A percentile compares a stretch with the other conserved stretches of the same genome.
phyloP scores from a whole-genome alignment of 805 yeast species.

The Kluyveromyces wickerhamii region DNA sequence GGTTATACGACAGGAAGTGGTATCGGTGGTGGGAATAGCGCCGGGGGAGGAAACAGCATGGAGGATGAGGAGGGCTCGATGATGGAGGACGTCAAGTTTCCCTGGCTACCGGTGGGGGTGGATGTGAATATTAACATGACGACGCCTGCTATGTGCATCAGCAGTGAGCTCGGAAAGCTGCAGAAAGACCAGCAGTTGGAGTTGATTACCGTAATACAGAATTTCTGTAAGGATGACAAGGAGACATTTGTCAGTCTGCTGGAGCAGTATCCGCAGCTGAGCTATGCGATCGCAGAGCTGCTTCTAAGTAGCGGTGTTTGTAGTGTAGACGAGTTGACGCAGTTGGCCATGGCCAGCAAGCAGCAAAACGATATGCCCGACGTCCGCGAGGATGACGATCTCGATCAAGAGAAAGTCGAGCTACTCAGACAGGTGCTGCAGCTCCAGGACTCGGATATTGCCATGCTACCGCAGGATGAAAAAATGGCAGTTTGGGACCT shows the following conservation, averaged over 20 bases:
- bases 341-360: slow-evolving; percentile 23
- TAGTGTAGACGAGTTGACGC: slow-evolving; percentile 28
- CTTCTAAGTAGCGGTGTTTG: slow-evolving; percentile 36
- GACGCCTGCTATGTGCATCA: slow-evolving; percentile 33
- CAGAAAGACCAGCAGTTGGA: slow-evolving; percentile 21
- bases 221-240: slow-evolving; percentile 50
- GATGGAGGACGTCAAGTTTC: slow-evolving; percentile 22
- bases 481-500: slow-evolving; percentile 32
- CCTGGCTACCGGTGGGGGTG: slow-evolving; percentile 51
- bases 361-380: slow-evolving; percentile 8
- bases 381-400: slow-evolving; percentile 16
- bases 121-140: slow-evolving; percentile 33
- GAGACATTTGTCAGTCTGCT: slow-evolving; percentile 52
- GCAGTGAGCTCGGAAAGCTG: slow-evolving; percentile 24
- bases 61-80: slow-evolving; percentile 7
- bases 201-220: slow-evolving; percentile 33
- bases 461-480: slow-evolving; percentile 44
- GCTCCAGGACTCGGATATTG: slow-evolving; percentile 44
- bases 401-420: slow-evolving; percentile 32
- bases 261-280: slow-evolving; percentile 67
- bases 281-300: slow-evolving; percentile 75
- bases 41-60: slow-evolving; percentile 2
- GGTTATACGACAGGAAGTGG: slow-evolving; percentile 56
- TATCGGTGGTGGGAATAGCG: slow-evolving; percentile 9
- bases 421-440: slow-evolving; percentile 45